A percentile compares a stretch with the other conserved stretches of the same genome.
Evolutionary conservation across 2,329 filamentous ascomycete genomes (phyloP).

Genomic region (Periconia sp.): DNA sequence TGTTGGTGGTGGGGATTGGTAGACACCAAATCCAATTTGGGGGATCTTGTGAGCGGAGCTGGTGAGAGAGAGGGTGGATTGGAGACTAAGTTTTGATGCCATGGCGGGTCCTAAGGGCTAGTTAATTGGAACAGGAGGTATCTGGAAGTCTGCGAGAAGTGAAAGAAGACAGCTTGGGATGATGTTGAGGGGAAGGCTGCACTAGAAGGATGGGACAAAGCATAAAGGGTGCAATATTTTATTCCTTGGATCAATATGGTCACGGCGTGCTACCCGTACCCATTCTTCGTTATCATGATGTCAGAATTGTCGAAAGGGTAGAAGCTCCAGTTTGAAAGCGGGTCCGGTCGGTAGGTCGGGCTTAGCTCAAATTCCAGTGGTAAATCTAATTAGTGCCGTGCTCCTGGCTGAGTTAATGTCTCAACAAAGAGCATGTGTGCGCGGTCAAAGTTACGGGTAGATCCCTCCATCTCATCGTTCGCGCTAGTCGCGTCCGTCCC

Average conservation of each 20-base stretch:
- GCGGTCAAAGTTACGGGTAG: not conserved
- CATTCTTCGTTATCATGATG: conserved; percentile 12
- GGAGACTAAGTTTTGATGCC: conserved; percentile 49
- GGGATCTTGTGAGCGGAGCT: conserved; percentile 64
- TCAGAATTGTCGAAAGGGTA: conserved; percentile 12
- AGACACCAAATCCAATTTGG: conserved; percentile 74
- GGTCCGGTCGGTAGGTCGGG: not conserved
- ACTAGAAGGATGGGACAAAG: no score
- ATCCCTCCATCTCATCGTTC: not conserved
- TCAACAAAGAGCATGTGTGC: not conserved
- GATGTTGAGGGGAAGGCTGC: no score
- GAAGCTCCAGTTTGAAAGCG: conserved; percentile 1
- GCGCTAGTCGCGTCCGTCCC: conserved; percentile 4
- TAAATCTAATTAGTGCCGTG: no score
- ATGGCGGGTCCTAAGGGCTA: conserved; percentile 1
- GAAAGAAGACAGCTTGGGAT: no score
- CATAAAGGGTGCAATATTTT: no score
- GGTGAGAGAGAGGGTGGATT: conserved; percentile 57
- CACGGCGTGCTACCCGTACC: not conserved
- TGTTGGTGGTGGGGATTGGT: conserved; percentile 61
- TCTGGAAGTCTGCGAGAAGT: no score
- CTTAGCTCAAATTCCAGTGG: not conserved
- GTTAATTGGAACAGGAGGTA: no score
- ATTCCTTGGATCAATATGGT: no score
- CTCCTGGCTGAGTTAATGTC: no score